Conservation (phyloP, 331 rosid genomes). For the Saraca asoca region DNA sequence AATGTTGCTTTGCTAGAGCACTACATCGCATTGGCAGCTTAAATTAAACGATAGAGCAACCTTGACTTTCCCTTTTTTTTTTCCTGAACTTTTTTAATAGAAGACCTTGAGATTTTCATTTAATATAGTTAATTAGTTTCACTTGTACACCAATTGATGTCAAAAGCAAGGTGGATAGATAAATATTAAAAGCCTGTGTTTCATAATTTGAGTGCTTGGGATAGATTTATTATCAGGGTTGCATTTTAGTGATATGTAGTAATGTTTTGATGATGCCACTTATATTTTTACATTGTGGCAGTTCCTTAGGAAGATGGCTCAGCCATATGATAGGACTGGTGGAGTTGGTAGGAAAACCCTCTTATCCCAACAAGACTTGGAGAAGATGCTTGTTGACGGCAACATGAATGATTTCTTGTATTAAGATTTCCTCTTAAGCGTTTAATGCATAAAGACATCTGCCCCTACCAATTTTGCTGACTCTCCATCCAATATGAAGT, state of each 20-base stretch:
- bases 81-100: too few species aligned
- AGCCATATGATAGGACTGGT: slow-evolving; percentile 87
- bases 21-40: neutral
- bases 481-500: too few species aligned
- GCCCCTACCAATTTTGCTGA: too few species aligned
- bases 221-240: too few species aligned
- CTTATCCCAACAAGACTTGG: slow-evolving; percentile 77
- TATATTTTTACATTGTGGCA: slow-evolving; percentile 41
- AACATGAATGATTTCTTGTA: slow-evolving; percentile 53
- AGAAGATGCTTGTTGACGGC: slow-evolving; percentile 58
- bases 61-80: too few species aligned
- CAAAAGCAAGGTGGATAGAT: slow-evolving; percentile 11
- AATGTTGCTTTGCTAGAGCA: neutral
- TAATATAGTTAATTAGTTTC: too few species aligned
- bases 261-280: slow-evolving; percentile 16
- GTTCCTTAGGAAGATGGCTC: slow-evolving; percentile 96
- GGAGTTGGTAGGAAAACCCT: slow-evolving; percentile 70
- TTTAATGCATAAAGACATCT: too few species aligned
- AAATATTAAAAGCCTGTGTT: neutral
- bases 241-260: slow-evolving; percentile 9
- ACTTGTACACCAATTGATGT: too few species aligned
- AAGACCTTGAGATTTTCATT: too few species aligned
- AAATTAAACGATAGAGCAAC: too few species aligned
- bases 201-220: neutral
- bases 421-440: slow-evolving; percentile 29